A percentile compares a stretch with the other conserved stretches of the same genome.
These are phyloP conservation scores for Dissoconium aciculare DNA, from an alignment of 2,329 filamentous ascomycete genomes.

Conservation along the genomic window DNA sequence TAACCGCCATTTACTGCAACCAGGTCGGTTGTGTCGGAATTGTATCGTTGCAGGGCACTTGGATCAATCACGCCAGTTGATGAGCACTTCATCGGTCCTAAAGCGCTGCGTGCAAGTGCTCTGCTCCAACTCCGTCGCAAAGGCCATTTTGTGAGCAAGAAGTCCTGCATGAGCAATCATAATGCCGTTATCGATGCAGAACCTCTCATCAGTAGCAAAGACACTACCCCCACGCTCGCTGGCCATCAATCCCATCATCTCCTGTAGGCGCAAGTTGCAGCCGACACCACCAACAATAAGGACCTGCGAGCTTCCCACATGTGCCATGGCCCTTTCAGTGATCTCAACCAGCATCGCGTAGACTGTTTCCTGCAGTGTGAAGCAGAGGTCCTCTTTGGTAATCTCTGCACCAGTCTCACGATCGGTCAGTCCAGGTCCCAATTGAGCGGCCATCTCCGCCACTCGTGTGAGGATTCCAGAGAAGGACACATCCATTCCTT, in stretches of 20 bases:
- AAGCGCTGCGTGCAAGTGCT: conserved; percentile 51
- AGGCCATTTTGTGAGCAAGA: conserved; percentile 69
- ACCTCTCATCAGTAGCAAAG: conserved; percentile 89
- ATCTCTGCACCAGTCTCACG: conserved; percentile 42
- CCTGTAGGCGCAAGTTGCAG: conserved; percentile 82
- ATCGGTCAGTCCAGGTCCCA: conserved; percentile 32
- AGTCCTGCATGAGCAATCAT: conserved; percentile 98
- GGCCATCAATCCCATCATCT: conserved; percentile 98
- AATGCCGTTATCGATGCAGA: conserved; percentile 98
- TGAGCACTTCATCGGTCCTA: conserved; percentile 36
- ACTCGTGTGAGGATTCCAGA: conserved; percentile 76
- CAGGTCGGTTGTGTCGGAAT: too few relatives aligned
- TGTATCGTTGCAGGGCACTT: too few relatives aligned
- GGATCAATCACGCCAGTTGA: conserved; percentile 36
- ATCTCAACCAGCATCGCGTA: conserved; percentile 98
- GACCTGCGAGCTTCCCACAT: conserved; percentile 81
- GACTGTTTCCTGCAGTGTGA: conserved; percentile 86
- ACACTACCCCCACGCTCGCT: conserved; percentile 74
- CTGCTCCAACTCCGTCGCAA: conserved; percentile 59
- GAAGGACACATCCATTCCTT: conserved; percentile 97
- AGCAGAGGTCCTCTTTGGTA: conserved; percentile 76
- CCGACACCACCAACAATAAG: conserved; percentile 92
- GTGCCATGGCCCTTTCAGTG: conserved; percentile 95
- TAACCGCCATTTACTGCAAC: too few relatives aligned
- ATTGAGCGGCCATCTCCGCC: conserved; percentile 61